A percentile compares a stretch with the other conserved stretches of the same genome.
phyloP scores from a whole-genome alignment of 257 asterid genomes.

The Solanum peruvianum region DNA sequence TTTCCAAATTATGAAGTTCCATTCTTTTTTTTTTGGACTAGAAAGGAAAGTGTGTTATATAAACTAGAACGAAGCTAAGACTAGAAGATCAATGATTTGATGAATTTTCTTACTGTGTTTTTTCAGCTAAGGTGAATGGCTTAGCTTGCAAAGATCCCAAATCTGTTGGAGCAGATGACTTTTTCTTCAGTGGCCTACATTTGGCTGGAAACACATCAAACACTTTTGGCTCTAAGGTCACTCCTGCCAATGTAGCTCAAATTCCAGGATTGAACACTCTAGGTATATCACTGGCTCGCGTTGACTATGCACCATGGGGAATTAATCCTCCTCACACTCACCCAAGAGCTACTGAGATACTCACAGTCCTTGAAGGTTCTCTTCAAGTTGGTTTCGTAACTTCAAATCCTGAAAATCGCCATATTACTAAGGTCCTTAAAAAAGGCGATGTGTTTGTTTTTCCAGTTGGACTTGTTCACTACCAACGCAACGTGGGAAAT shows the following conservation, averaged over 20 bases:
- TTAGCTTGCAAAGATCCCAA: constrained; percentile 11
- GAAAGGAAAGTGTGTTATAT: neutral
- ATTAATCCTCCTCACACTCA: neutral
- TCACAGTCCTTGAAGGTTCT: neutral
- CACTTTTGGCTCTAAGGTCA: constrained; percentile 4
- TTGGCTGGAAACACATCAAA: constrained; percentile 21
- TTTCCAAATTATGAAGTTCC: neutral
- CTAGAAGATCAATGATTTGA: neutral
- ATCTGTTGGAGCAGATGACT: constrained; percentile 1
- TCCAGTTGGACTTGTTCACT: constrained; percentile 15
- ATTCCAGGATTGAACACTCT: constrained; percentile 12
- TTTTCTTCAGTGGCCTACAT: constrained; percentile 27
- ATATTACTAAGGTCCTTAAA: neutral
- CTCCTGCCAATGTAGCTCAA: neutral
- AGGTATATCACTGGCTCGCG: constrained; percentile 8
- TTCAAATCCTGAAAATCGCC: neutral
- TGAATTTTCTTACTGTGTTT: neutral
- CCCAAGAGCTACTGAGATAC: neutral
- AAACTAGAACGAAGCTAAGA: neutral
- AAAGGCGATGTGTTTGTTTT: constrained; percentile 9
- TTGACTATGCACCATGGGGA: constrained; percentile 2
- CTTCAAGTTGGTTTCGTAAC: neutral
- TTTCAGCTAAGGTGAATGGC: constrained; percentile 14
- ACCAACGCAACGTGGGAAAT: neutral
- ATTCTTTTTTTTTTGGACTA: neutral